Evolutionary conservation across 2,329 filamentous ascomycete species (phyloP), one percentile per base, ranked within the genome.

Genomic region (Fusarium sp.): DNA sequence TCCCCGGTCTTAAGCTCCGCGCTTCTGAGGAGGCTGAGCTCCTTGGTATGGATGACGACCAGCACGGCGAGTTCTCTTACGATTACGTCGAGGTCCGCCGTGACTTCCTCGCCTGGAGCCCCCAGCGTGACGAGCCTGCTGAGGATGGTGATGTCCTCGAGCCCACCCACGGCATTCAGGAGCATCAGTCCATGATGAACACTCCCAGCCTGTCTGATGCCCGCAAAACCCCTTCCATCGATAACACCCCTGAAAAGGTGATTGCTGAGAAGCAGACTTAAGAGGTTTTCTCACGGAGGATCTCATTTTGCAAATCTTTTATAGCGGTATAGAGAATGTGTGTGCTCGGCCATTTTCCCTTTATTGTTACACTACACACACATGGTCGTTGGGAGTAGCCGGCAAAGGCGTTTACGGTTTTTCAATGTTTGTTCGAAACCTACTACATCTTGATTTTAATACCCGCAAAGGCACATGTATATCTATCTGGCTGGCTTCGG

Each of bases 51-150:
- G 94, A 96, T 79, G 94, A 96, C 80, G 93, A 96, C 84, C 94
- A 96, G 85, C 93, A 96, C 77, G 94, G 94, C 83, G 94, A 96
- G 84, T 96, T 96, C 80, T 94, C 93, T 14, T 96, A 96, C 86
- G 94, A 96, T 82, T 96, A 96, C 82, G 94, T 96, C 74, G 94
- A 96, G 87, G 93, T 96, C 67, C 92, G 94, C 80, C 91, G 94
- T 79, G 94, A 96, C 84, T 96, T 95, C 87, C 90, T 96, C 42
- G 94, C 94, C 67, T 96, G 94, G 94, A 95, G 93, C 33, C 94
- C 94, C 1, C 91, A 92, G 36, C 92, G 92, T 79, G 87, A 85
- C 70, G 90, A 93, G 75, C 92, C 90, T 29, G 86, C 87, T 58
- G 82, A 87, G 66, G 85, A 88, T 71, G 89, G 91, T 69, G 86